Percentiles rank a stretch among this genome's conserved stretches.
These are phyloP conservation scores for Hemileccinum impolitum DNA, from an alignment of 768 basidiomycete species.

Conservation along the genomic window DNA sequence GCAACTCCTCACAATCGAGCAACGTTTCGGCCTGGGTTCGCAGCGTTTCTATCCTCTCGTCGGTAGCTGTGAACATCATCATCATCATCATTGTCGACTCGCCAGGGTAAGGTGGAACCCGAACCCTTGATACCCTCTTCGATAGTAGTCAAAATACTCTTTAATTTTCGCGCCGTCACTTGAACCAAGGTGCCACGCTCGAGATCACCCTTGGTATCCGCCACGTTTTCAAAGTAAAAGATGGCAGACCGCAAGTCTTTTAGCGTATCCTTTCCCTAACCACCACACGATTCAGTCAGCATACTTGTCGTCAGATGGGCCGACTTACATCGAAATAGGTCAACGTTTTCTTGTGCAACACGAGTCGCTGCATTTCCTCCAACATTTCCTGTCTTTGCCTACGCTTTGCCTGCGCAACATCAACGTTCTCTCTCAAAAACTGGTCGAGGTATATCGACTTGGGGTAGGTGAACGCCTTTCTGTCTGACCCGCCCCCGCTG, in stretches of 20 bases:
- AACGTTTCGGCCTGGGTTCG: conserved; percentile 42
- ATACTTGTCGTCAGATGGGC: not conserved
- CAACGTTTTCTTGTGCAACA: conserved; percentile 43
- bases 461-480: conserved; percentile 53
- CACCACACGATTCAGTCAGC: not conserved
- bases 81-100: not conserved
- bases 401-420: conserved; percentile 37
- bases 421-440: conserved; percentile 59
- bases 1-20: conserved; percentile 64
- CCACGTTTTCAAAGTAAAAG: conserved; percentile 70
- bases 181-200: conserved; percentile 45
- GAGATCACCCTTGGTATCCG: conserved; percentile 43
- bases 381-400: conserved; percentile 37
- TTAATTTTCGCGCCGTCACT: conserved; percentile 47
- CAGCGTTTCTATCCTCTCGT: conserved; percentile 44
- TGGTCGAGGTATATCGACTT: conserved; percentile 68
- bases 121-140: conserved; percentile 55
- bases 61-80: conserved; percentile 42
- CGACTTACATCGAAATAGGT: conserved; percentile 54
- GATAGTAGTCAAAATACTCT: conserved; percentile 48
- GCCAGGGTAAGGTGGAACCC: not conserved
- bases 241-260: conserved; percentile 59
- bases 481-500: conserved; percentile 21
- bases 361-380: conserved; percentile 47
- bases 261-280: conserved; percentile 60